Conservation (phyloP, 1,284 basidiomycete species). For the Ceratobasidium sp. region DNA sequence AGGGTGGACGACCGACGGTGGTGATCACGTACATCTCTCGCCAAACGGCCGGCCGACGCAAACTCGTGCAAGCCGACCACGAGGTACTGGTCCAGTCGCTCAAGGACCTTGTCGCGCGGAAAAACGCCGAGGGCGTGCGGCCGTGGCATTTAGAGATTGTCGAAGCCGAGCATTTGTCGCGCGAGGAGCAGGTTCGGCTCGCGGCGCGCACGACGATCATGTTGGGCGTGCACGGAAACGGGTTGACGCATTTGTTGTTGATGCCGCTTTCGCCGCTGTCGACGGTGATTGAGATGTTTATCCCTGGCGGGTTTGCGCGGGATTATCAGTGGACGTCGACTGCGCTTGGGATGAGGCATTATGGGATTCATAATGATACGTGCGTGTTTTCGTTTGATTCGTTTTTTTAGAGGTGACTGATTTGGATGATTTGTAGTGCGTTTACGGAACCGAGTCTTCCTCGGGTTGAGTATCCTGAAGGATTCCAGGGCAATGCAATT, state of each 20-base stretch:
- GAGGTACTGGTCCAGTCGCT: slow-evolving; percentile 40
- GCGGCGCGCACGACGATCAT: slow-evolving; percentile 43
- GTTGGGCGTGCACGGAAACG: slow-evolving; percentile 45
- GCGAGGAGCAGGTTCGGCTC: slow-evolving; percentile 42
- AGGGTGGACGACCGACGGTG: slow-evolving; percentile 9
- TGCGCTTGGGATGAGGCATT: slow-evolving; percentile 53
- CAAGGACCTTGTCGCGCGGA: slow-evolving; percentile 29
- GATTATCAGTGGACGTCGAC: slow-evolving; percentile 46
- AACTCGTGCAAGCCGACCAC: slow-evolving; percentile 42
- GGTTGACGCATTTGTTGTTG: slow-evolving; percentile 42
- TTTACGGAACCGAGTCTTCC: slow-evolving; percentile 51
- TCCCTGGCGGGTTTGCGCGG: slow-evolving; percentile 41
- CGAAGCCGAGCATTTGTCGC: slow-evolving; percentile 40
- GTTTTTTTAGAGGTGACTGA: not conserved
- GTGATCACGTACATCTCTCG: slow-evolving; percentile 44
- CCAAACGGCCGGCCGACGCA: slow-evolving; percentile 40
- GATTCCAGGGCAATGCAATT: slow-evolving; percentile 56
- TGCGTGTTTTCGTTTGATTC: not conserved
- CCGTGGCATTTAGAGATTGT: slow-evolving; percentile 42
- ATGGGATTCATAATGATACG: slow-evolving; percentile 45
- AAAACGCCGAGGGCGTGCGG: not conserved
- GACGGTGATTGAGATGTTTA: slow-evolving; percentile 44
- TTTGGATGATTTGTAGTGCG: slow-evolving; percentile 15
- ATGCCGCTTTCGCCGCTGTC: slow-evolving; percentile 39
- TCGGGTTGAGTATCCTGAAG: slow-evolving; percentile 53